Conservation (phyloP, 176 grass and related monocot species). For the Triticum turgidum region DNA sequence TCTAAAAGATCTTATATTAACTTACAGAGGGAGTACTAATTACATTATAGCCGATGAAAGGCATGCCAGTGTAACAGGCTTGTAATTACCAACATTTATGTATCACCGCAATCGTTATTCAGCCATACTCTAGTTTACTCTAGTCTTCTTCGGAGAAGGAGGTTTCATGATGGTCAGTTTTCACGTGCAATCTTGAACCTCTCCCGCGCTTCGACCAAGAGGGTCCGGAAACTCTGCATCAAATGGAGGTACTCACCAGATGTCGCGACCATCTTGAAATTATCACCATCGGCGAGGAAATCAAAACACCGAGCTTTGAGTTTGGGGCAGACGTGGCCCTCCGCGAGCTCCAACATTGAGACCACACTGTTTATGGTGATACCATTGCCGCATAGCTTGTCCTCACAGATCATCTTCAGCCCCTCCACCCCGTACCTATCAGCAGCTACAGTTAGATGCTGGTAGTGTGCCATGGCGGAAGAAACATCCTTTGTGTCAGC, state of each 20-base stretch:
- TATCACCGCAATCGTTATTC: background rate
- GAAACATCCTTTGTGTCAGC: too few relatives aligned
- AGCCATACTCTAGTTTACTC: background rate
- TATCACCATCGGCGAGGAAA: background rate
- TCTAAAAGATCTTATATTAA: too few relatives aligned
- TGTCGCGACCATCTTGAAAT: background rate
- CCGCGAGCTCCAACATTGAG: background rate
- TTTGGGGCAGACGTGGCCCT: background rate
- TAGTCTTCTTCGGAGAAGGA: background rate
- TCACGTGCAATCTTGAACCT: background rate
- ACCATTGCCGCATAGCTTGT: background rate
- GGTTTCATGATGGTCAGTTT: background rate
- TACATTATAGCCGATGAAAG: background rate
- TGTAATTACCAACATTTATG: too few relatives aligned
- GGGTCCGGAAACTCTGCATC: background rate
- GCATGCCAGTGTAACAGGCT: background rate
- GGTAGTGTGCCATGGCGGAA: too few relatives aligned
- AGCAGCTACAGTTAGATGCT: too few relatives aligned
- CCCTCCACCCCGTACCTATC: too few relatives aligned
- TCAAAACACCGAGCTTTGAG: conserved; percentile 14
- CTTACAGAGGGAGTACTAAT: too few relatives aligned
- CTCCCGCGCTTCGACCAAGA: background rate
- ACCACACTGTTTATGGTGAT: background rate
- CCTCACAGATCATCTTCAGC: background rate
- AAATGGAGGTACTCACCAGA: background rate